A percentile compares a stretch with the other conserved stretches of the same genome.
phyloP scores from a whole-genome alignment of 2,329 filamentous ascomycete species.

The Rhynchosporium secalis region DNA sequence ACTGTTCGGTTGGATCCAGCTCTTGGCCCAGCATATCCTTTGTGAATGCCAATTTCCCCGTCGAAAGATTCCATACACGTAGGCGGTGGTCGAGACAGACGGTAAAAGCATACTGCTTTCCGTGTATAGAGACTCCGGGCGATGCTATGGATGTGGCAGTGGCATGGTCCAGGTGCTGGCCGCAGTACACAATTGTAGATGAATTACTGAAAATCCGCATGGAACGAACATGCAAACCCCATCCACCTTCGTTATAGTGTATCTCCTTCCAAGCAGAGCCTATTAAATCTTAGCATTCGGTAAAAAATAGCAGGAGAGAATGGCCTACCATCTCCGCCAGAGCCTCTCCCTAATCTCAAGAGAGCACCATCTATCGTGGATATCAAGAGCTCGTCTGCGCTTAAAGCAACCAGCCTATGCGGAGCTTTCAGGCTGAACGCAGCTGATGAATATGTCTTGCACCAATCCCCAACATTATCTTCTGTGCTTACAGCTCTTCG shows the following conservation, averaged over 20 bases:
- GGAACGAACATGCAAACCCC: slow-evolving; percentile 65
- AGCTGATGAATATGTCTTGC: slow-evolving; percentile 71
- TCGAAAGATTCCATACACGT: slow-evolving; percentile 85
- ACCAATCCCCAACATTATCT: slow-evolving; percentile 71
- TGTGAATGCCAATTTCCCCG: slow-evolving; percentile 73
- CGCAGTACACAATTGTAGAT: slow-evolving; percentile 63
- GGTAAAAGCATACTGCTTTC: slow-evolving; percentile 60
- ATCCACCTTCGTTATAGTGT: slow-evolving; percentile 72
- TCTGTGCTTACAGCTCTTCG: slow-evolving; percentile 68
- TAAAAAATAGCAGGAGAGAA: background rate
- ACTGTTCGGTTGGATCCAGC: slow-evolving; percentile 64
- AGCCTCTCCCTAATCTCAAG: slow-evolving; percentile 65
- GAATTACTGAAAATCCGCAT: slow-evolving; percentile 66
- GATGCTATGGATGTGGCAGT: slow-evolving; percentile 63
- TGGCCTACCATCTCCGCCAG: slow-evolving; percentile 49
- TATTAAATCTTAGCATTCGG: slow-evolving; percentile 25
- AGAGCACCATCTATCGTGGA: slow-evolving; percentile 79
- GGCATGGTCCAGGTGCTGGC: slow-evolving; percentile 64
- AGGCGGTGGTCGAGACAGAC: slow-evolving; percentile 87
- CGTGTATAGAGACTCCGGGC: slow-evolving; percentile 37
- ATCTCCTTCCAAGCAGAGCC: slow-evolving; percentile 64
- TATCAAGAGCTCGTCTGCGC: slow-evolving; percentile 71
- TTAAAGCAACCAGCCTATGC: slow-evolving; percentile 77
- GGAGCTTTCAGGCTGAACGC: slow-evolving; percentile 75
- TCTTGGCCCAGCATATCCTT: slow-evolving; percentile 74